Conservation (phyloP, 371 early-diverging fungal species). For the Nematocida minor region DNA sequence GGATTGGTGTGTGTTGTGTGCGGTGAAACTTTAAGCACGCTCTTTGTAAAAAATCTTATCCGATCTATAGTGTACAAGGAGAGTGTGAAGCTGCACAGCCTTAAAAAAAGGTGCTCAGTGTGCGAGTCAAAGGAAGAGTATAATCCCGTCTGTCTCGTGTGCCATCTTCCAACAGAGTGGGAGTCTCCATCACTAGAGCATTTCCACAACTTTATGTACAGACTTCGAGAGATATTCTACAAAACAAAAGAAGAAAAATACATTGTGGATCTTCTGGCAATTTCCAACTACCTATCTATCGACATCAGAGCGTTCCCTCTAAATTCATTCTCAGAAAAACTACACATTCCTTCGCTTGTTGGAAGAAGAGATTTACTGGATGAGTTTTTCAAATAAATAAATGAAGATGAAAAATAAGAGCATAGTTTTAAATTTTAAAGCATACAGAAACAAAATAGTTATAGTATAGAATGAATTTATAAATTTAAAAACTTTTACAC, state of each 20-base stretch:
- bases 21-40: constrained; percentile 5
- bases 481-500: too few species aligned
- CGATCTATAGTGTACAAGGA: constrained; percentile 46
- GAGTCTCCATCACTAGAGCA: neutral
- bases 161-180: constrained; percentile 4
- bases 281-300: neutral
- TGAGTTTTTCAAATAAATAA: neutral
- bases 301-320: constrained; percentile 22
- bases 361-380: neutral
- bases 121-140: constrained; percentile 11
- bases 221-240: neutral
- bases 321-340: neutral
- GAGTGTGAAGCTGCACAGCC: neutral
- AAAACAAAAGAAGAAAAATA: neutral
- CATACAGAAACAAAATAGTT: too few species aligned
- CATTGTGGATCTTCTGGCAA: neutral
- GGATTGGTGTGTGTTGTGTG: constrained; percentile 53
- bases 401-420: too few species aligned
- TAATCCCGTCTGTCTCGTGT: neutral
- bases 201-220: constrained; percentile 17
- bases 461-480: too few species aligned
- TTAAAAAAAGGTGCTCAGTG: constrained; percentile 25
- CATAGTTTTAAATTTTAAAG: too few species aligned
- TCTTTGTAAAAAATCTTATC: constrained; percentile 49
- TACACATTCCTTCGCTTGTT: constrained; percentile 7